Base-by-base conservation (phyloP, 495 filamentous ascomycete genomes). In the Aspergillus carlsbadensis region DNA sequence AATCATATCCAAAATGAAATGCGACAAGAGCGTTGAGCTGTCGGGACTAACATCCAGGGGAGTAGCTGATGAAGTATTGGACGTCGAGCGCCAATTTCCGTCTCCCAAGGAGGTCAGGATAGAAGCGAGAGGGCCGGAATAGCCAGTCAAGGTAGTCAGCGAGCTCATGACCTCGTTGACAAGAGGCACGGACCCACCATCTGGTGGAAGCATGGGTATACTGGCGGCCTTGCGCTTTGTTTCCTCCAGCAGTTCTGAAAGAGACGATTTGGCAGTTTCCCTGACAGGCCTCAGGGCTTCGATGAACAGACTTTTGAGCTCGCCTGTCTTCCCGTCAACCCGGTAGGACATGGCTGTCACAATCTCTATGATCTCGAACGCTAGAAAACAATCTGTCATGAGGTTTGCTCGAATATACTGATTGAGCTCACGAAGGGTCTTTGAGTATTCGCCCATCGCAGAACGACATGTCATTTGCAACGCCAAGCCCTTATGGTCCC, bases 341-440 rank as follows among this genome's bases (percentile, higher is more conserved):
- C 87, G 84, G 58, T 87, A 84, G 11, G 89, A 91, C 56, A 95
- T 81, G 33, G 79, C 79, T 3, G 89, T 89, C 39, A 99, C 88
- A 56, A 96, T 90, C 62, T 96, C 93, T 41, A 96, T 88, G 51
- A 98, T 92, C 66, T 99, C 94, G 67, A 95, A 99, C 4, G 91
- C 92, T 21, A 99, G 81, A 67, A 89, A 99, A 73, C 95, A 96
- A 71, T 99, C 94, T 1, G 92, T 98, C 62, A 83, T 85, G 37
- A 97, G 76, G 65, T 96, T 91, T 29, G 81, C 68, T 66, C 88
- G 88, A 68, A 98, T 92, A 66, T 96, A 92, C 34, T 83, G 79
- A 69, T 98, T 96, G 21, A 99, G 78, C 60, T 97, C 94, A 11
- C 86, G 83, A 24, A 99, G 71, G 0, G 95, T 97, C 62, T 90